Evolutionary conservation across 2,329 filamentous ascomycete species (phyloP), one percentile per base, ranked within the genome.

Genomic region (Penicillium sp.): DNA sequence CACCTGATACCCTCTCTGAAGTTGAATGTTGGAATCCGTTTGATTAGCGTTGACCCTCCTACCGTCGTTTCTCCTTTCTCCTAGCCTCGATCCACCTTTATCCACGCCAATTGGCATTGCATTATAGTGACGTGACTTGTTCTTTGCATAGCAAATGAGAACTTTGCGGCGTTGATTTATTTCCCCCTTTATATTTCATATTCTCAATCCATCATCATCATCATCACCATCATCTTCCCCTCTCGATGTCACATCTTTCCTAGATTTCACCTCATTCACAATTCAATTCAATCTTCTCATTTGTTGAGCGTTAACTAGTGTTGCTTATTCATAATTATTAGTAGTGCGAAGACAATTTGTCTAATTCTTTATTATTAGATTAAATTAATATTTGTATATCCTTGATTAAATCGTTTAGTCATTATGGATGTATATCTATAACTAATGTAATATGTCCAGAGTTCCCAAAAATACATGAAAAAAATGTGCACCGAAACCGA

Each of bases 1-100:
- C 26, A 40, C 23, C 55, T 53, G 51, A 53, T 53, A 53, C 51
- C 51, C 51, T 53, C 42, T 38, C 42, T 45, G 51, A 53, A 53
- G 18, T 43, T 38, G 9, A 38, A 38, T n/a, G 5, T 14, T 21
- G 20, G 40, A 21, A 23, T 43, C 33, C 40, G 40, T 35, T 52
- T 18, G 38, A 23, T 33, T n/a, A 51, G 48, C 48, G 38, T 52
- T 52, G 12, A 38, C 33, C 11, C 8, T 18, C 9, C 40, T 9
- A 43, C 40, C 18, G 23, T 43, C 14, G 11, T 43, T 11, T 43
- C 6, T 43, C 7, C 40, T n/a, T n/a, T n/a, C n/a, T n/a, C n/a
- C n/a, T n/a, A 20, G 38, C 20, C 45, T 14, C 26, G 3, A 3
- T 47, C 18, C n/a, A 3, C 16, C 23, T 24, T n/a, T n/a, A n/a